phyloP scores from a whole-genome alignment of 306 rosid genomes.

The Datisca glomerata region DNA sequence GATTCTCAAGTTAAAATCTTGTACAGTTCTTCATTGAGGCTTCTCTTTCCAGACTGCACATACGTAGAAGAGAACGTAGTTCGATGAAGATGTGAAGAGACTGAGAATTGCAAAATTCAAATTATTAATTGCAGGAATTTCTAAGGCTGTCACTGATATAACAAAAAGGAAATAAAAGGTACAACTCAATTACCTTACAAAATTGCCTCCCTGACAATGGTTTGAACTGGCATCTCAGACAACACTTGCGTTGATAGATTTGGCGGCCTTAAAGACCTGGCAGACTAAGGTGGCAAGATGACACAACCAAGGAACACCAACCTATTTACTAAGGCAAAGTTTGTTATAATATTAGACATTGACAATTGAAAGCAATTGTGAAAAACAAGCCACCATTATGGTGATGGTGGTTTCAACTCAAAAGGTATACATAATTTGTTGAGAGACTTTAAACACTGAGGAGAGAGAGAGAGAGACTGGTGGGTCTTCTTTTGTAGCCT shows the following conservation, averaged over 20 bases:
- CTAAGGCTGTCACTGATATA: neutral
- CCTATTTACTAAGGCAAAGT: no score
- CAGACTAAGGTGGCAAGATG: no score
- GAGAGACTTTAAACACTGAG: no score
- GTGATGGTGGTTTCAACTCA: no score
- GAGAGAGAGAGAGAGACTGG: conserved; percentile 38
- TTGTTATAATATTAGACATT: no score
- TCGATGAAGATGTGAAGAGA: no score
- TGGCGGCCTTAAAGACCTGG: conserved; percentile 90
- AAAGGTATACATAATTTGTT: no score
- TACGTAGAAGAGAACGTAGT: conserved; percentile 14
- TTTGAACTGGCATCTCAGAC: conserved; percentile 81
- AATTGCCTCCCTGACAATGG: conserved; percentile 50
- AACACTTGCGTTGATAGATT: conserved; percentile 66
- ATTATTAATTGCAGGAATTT: no score
- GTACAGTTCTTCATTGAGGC: conserved; percentile 53
- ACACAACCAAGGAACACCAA: no score
- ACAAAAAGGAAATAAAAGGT: neutral
- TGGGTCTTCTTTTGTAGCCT: conserved; percentile 96
- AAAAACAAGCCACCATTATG: no score
- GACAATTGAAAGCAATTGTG: no score
- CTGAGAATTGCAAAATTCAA: no score
- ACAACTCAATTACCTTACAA: conserved; percentile 47
- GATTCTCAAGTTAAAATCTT: conserved; percentile 45
- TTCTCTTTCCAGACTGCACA: conserved; percentile 69